Conservation (phyloP, 2,329 filamentous ascomycete species). For the Zalaria obscura region DNA sequence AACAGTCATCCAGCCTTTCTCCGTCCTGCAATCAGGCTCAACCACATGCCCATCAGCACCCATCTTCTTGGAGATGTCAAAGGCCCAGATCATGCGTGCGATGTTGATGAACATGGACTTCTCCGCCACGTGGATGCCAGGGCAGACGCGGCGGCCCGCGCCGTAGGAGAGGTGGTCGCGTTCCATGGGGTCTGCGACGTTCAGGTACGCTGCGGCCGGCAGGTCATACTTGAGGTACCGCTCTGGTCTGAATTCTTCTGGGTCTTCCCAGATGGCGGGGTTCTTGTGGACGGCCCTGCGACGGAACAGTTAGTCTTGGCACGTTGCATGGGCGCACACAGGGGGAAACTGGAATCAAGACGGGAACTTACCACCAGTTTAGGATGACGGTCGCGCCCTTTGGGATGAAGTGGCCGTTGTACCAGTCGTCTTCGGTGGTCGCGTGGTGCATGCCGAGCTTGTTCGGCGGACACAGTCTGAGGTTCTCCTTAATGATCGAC, state of each 20-base stretch:
- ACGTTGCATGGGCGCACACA: not conserved
- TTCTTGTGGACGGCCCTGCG: constrained; percentile 16
- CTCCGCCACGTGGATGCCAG: constrained; percentile 22
- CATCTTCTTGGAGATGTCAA: constrained; percentile 16
- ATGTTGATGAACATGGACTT: constrained; percentile 22
- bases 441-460: constrained; percentile 25
- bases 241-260: constrained; percentile 17
- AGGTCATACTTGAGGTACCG: constrained; percentile 8
- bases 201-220: constrained; percentile 18
- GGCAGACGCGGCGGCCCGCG: constrained; percentile 20
- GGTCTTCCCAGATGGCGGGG: constrained; percentile 13
- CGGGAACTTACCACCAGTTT: constrained; percentile 17
- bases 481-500: constrained; percentile 42
- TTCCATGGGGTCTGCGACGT: constrained; percentile 14
- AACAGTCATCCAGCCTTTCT: not conserved
- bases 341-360: not conserved
- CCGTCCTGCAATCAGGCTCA: constrained; percentile 7
- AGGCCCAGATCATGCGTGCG: constrained; percentile 20
- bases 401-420: constrained; percentile 22
- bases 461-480: constrained; percentile 39
- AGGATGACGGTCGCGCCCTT: constrained; percentile 18
- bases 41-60: constrained; percentile 12
- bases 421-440: constrained; percentile 20
- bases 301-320: constrained; percentile 6
- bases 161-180: constrained; percentile 23